Conservation (phyloP, 192 early-diverging fungal genomes). For the Coemansia sp. region DNA sequence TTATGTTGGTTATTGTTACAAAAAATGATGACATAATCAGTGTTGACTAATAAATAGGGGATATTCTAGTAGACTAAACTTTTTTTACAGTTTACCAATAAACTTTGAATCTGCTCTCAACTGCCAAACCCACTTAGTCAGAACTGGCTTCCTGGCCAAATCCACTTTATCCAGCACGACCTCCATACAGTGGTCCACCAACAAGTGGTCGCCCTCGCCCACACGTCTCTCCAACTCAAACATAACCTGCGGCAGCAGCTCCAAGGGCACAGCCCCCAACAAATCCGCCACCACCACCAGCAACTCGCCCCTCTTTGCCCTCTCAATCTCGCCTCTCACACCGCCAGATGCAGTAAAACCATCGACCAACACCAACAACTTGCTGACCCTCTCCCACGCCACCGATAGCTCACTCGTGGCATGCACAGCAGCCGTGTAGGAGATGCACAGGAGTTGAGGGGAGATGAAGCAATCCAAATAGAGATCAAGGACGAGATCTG, state of each 20-base stretch:
- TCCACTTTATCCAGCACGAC: slow-evolving; percentile 16
- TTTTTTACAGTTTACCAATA: slow-evolving; percentile 2
- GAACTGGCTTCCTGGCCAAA: slow-evolving; percentile 20
- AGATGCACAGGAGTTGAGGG: slow-evolving; percentile 28
- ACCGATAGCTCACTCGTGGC: not conserved
- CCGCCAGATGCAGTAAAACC: not conserved
- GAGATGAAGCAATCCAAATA: slow-evolving; percentile 16
- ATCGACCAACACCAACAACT: slow-evolving; percentile 3
- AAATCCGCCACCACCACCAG: slow-evolving; percentile 16
- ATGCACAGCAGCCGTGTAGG: slow-evolving; percentile 19
- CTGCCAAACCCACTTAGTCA: slow-evolving; percentile 34
- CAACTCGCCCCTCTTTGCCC: slow-evolving; percentile 16
- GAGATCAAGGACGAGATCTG: slow-evolving; percentile 16
- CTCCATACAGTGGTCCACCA: slow-evolving; percentile 7
- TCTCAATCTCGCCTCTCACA: not conserved
- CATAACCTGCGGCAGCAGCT: slow-evolving; percentile 25
- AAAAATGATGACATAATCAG: too few relatives aligned
- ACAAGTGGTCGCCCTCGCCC: not conserved
- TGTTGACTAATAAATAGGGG: too few relatives aligned
- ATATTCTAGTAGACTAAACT: not conserved
- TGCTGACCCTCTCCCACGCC: slow-evolving; percentile 7
- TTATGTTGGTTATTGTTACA: too few relatives aligned
- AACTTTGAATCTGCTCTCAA: slow-evolving; percentile 8
- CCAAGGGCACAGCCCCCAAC: slow-evolving; percentile 15
- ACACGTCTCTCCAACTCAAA: not conserved